Percentiles rank a stretch among this genome's conserved stretches.
These are phyloP conservation scores for Stentor coeruleus DNA, from an alignment of 73 alveolate species.

Conservation along the genomic window DNA sequence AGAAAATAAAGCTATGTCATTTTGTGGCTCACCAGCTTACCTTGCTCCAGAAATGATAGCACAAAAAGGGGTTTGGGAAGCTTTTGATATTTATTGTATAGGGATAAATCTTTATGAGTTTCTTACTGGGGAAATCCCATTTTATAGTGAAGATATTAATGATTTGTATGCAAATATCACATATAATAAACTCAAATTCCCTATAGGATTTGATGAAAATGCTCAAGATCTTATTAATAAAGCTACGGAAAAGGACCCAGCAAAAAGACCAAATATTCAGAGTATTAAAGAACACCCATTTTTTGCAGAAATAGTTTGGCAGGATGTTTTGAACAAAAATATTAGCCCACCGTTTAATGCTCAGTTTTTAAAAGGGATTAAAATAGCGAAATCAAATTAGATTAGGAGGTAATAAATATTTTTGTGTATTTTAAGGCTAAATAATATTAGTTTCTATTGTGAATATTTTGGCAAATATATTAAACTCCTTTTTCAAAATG, in stretches of 20 bases:
- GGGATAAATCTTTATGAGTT: conserved; percentile 72
- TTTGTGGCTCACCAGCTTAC: conserved; percentile 74
- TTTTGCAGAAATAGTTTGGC: neutral
- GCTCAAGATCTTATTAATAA: neutral
- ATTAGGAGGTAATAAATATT: neutral
- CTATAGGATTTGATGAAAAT: neutral
- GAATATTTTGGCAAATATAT: no score
- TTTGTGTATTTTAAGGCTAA: no score
- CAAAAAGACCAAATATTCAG: neutral
- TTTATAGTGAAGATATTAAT: conserved; percentile 31
- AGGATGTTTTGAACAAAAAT: neutral
- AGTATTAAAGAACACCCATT: neutral
- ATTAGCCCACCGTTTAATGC: neutral
- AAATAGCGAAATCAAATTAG: neutral
- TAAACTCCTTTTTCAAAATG: no score
- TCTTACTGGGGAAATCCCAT: conserved; percentile 63
- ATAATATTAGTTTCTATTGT: no score
- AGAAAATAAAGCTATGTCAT: conserved; percentile 45
- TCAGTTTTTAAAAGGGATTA: neutral
- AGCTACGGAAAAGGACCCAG: conserved; percentile 5
- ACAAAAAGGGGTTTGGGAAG: conserved; percentile 55
- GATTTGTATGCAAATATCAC: neutral
- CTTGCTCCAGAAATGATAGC: conserved; percentile 59
- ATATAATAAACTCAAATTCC: neutral
- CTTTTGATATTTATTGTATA: conserved; percentile 66